Conservation (phyloP, 73 alveolate genomes). For the Paramecium primaurelia region DNA sequence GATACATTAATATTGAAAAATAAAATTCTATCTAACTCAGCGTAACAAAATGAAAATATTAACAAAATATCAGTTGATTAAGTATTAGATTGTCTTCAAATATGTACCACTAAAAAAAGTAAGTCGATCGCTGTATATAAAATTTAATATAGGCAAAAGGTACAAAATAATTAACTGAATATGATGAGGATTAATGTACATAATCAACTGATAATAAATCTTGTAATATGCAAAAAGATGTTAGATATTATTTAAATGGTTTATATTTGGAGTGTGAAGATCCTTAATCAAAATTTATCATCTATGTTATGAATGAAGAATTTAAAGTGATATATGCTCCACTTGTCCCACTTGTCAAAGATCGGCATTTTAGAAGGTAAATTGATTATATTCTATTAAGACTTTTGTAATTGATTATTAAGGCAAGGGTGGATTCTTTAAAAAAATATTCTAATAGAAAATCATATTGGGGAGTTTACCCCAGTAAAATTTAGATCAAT, state of each 20-base stretch:
- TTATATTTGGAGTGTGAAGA: neutral
- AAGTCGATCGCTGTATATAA: neutral
- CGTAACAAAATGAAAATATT: neutral
- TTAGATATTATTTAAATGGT: neutral
- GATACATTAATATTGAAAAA: neutral
- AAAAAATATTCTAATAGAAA: constrained; percentile 1
- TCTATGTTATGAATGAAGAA: neutral
- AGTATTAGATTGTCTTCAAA: neutral
- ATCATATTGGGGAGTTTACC: neutral
- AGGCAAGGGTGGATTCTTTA: neutral
- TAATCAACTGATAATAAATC: neutral
- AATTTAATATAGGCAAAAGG: neutral
- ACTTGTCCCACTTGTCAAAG: neutral
- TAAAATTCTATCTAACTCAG: neutral
- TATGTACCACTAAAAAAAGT: neutral
- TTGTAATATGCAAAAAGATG: neutral
- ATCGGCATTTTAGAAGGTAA: neutral
- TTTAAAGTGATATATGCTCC: constrained; percentile 1
- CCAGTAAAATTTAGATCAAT: neutral
- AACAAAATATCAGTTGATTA: neutral
- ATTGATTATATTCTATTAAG: neutral
- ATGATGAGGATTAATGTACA: neutral
- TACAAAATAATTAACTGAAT: neutral
- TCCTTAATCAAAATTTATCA: constrained; percentile 6
- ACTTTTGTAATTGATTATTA: neutral